These are phyloP conservation scores for Aspergillus hiratsukae DNA, from an alignment of 2,329 filamentous ascomycete species.

Conservation along the genomic window DNA sequence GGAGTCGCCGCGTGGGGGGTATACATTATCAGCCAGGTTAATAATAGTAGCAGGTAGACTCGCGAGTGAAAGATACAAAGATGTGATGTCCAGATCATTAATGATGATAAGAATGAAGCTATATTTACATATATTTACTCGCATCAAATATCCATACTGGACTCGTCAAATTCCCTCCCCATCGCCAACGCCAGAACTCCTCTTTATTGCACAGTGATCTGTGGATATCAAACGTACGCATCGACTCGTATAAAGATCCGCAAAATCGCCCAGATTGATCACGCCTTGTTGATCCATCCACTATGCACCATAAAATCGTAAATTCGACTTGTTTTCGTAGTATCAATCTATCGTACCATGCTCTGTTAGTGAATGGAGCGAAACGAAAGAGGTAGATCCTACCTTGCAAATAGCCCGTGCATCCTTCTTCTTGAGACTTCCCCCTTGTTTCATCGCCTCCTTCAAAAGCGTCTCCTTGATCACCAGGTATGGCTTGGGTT, in stretches of 20 bases:
- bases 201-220: background rate
- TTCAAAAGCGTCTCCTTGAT: constrained; percentile 92
- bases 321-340: constrained; percentile 76
- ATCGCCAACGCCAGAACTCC: background rate
- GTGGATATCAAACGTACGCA: constrained; percentile 15
- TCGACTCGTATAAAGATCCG: constrained; percentile 1
- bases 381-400: constrained; percentile 10
- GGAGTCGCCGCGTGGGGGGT: background rate
- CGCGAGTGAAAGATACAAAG: background rate
- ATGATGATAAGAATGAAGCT: background rate
- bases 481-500: constrained; percentile 90
- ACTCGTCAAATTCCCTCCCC: background rate
- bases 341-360: constrained; percentile 57
- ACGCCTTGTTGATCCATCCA: constrained; percentile 88
- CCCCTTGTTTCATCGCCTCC: constrained; percentile 84
- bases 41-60: no score
- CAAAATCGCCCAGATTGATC: constrained; percentile 7
- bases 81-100: background rate
- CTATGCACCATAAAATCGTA: constrained; percentile 94
- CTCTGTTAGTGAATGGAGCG: constrained; percentile 2
- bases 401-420: constrained; percentile 75
- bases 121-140: background rate
- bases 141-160: background rate
- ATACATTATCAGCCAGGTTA: background rate
- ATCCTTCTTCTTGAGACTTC: constrained; percentile 87